Base-by-base conservation (phyloP, 2,329 filamentous ascomycete genomes). In the Chrysoporthe cubensis region DNA sequence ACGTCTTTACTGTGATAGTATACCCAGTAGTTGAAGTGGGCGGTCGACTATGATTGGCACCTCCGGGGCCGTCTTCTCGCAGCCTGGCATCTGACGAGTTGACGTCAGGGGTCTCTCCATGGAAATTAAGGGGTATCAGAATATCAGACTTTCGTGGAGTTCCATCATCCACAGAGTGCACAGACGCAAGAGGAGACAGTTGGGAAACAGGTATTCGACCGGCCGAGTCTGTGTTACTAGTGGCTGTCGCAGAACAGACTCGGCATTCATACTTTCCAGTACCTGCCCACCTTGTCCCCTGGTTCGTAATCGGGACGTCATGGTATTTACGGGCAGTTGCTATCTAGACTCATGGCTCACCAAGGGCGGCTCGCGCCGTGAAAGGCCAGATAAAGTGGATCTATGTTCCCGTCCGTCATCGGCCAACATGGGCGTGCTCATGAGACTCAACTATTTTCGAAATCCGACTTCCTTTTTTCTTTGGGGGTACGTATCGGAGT, bases 291-390 rank as follows among this genome's bases (percentile, higher is more conserved):
- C 34, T 57, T 32, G 34, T 40, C 13, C 9, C 32, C 34, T 40
- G 54, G 34, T n/a, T 34, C 16, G 18, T 57, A 18, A n/a, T 13
- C 14, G 13, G 52, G 54, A 40, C 32, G 32, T 57, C 32, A 57
- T n/a, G 34, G 16, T 18, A 1, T 37, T 57, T 18, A 57, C 14
- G 54, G 54, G 32, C 18, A 37, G 54, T 5, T 57, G 32, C 18
- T 14, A 40, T 34, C 34, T 57, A 8, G 34, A 16, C 54, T 57
- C 54, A 57, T 57, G 54, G 32, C 18, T n/a, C 26, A 16, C 11
- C 50, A 21, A 54, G 50, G 32, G 50, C 50, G 50, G 50, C 32
- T 54, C 50, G 50, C 50, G 50, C 50, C 54, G 54, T 16, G 54
- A 4, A n/a, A 40, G 13, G 32, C 26, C 14, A 21, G 34, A 14